Evolutionary conservation across 2,329 filamentous ascomycete genomes (phyloP), one percentile per base, ranked within the genome.

Genomic region (Penicillium occitanis): DNA sequence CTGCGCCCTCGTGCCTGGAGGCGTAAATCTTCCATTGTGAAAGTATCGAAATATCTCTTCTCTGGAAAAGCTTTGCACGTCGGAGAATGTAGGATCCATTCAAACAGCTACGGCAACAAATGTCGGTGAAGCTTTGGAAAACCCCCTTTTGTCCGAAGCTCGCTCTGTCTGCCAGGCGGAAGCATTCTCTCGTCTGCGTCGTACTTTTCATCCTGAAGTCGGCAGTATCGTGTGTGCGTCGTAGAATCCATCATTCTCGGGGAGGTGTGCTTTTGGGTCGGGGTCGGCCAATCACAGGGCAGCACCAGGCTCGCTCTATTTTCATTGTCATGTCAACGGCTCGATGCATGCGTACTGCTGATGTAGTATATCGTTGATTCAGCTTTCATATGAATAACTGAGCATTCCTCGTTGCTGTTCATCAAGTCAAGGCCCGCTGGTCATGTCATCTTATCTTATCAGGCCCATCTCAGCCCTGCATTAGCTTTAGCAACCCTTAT

Each of bases 241-340:
- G 57, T 60, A 60, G 57, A 60, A 60, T 60, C 57, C 22, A 60
- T 42, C 57, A 60, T 60, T 60, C 53, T 53, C 50, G 50, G 50
- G 50, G 50, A 53, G 50, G 14, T 53, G 50, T 33, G 28, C 5
- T 53, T 50, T 33, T 33, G 50, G 50, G 25, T 33, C 33, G 4
- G 50, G 14, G 14, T 10, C 50, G 4, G 50, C 50, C 50, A 53
- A 53, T 53, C 50, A 53, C 25, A 30, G 50, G 17, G 28, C 28
- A n/a, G 50, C 28, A 53, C 14, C 7, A 14, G 2, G 50, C 3
- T 53, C 25, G 14, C 28, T 17, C 46, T 2, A 5, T 53, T 53
- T 30, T n/a, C 28, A 53, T n/a, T 33, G 50, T 53, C 25, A n/a
- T 53, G 50, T 53, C 50, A 33, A 53, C 50, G 48, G 7, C 25